These are phyloP conservation scores for Aspergillus sp. DNA, from an alignment of 2,329 filamentous ascomycete genomes.

Conservation along the genomic window DNA sequence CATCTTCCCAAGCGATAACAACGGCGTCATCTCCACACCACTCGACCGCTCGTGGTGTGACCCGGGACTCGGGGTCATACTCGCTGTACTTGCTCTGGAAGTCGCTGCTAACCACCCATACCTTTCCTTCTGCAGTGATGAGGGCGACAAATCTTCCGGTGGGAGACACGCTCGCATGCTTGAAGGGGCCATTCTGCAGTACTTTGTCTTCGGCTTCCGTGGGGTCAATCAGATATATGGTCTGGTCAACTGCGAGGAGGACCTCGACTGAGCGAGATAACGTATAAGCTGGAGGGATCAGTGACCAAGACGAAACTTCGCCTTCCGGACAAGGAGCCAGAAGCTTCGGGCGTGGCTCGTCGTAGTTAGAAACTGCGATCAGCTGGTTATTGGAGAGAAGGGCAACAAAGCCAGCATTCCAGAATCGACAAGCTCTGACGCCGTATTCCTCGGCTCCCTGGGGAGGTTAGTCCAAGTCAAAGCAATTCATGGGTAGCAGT, in stretches of 20 bases:
- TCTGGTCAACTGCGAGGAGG: constrained; percentile 78
- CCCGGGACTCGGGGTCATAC: constrained; percentile 83
- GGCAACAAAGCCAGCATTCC: constrained; percentile 87
- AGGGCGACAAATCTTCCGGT: constrained; percentile 86
- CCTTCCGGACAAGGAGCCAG: constrained; percentile 76
- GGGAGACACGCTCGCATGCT: constrained; percentile 85
- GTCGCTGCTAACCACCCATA: constrained; percentile 92
- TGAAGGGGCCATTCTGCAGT: constrained; percentile 88
- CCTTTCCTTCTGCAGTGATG: constrained; percentile 79
- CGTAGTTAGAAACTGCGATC: constrained; percentile 82
- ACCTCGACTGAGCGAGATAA: constrained; percentile 92
- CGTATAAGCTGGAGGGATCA: constrained; percentile 84
- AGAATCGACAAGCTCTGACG: constrained; percentile 88
- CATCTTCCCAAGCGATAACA: constrained; percentile 94
- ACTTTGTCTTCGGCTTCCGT: constrained; percentile 88
- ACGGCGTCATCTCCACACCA: constrained; percentile 97
- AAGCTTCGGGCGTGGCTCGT: constrained; percentile 82
- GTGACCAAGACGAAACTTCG: constrained; percentile 79
- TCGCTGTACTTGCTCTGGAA: constrained; percentile 91
- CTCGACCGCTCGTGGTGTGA: constrained; percentile 79
- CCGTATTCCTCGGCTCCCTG: constrained; percentile 81
- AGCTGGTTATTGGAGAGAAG: constrained; percentile 84
- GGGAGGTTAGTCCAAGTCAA: constrained; percentile 12
- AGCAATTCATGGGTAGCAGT: background rate
- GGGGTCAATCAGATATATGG: constrained; percentile 82